Evolutionary conservation across 345 rosid genomes (phyloP).

Genomic region (Lumnitzera littorea): DNA sequence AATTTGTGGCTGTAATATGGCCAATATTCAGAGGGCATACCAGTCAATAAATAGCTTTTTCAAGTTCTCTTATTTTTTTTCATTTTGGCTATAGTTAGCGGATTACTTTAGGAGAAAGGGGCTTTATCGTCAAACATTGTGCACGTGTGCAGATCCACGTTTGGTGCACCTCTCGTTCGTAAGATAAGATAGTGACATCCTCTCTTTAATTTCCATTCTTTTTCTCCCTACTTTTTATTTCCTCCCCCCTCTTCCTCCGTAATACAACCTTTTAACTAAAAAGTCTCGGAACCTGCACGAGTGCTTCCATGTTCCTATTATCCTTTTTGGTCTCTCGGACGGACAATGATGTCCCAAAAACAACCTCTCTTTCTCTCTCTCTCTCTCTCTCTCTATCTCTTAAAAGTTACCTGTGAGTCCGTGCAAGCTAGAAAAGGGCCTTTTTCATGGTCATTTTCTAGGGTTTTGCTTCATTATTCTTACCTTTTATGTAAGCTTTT

Average conservation of each 20-base stretch:
- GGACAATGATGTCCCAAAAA: background rate
- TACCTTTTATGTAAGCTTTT: no score
- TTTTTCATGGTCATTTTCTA: no score
- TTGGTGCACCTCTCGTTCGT: slow-evolving; percentile 45
- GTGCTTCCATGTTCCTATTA: background rate
- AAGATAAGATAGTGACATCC: slow-evolving; percentile 27
- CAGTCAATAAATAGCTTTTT: no score
- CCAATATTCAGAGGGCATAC: no score
- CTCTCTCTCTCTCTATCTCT: background rate
- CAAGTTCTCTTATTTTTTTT: no score
- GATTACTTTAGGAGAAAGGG: background rate
- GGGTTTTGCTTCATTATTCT: no score
- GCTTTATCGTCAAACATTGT: slow-evolving; percentile 3
- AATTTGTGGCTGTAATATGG: no score
- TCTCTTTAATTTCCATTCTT: background rate
- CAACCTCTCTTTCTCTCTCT: background rate
- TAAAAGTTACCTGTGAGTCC: no score
- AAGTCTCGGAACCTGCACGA: background rate
- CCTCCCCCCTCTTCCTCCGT: background rate
- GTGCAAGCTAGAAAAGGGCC: no score
- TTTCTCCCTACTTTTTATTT: background rate
- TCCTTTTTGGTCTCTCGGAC: slow-evolving; percentile 1
- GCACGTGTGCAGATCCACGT: slow-evolving; percentile 57
- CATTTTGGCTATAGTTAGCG: background rate
- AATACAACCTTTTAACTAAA: background rate